These are phyloP conservation scores for Neovahlkampfia damariscottae DNA, from an alignment of 78 protist genomes.

Conservation along the genomic window DNA sequence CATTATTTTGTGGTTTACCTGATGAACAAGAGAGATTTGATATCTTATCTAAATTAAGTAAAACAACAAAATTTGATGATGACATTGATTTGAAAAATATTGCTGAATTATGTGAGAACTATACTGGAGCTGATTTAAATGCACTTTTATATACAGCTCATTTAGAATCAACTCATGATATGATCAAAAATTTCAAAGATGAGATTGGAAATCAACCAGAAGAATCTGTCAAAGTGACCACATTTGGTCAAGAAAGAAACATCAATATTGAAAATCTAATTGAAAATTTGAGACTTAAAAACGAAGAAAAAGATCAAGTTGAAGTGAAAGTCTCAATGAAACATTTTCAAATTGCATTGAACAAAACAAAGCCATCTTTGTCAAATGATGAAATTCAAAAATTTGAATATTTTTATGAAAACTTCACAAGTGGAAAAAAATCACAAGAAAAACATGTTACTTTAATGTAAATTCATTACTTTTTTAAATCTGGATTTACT, in stretches of 20 bases:
- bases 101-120: neutral
- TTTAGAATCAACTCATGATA: neutral
- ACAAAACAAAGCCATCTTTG: neutral
- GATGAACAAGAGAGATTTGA: neutral
- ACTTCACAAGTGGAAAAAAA: neutral
- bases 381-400: neutral
- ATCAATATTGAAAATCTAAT: neutral
- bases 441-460: neutral
- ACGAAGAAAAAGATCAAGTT: neutral
- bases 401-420: neutral
- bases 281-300: neutral
- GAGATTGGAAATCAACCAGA: neutral
- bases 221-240: neutral
- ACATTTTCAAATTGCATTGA: neutral
- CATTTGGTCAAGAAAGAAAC: neutral
- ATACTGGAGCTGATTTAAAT: neutral
- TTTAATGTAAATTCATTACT: neutral
- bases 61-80: neutral
- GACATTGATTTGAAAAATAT: neutral
- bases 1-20: constrained; percentile 49
- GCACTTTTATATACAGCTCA: neutral
- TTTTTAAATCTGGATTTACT: neutral
- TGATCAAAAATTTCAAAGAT: neutral
- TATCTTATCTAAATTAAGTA: neutral
- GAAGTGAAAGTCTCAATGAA: neutral